Conservation (phyloP, 345 rosid species). For the Pistacia vera region DNA sequence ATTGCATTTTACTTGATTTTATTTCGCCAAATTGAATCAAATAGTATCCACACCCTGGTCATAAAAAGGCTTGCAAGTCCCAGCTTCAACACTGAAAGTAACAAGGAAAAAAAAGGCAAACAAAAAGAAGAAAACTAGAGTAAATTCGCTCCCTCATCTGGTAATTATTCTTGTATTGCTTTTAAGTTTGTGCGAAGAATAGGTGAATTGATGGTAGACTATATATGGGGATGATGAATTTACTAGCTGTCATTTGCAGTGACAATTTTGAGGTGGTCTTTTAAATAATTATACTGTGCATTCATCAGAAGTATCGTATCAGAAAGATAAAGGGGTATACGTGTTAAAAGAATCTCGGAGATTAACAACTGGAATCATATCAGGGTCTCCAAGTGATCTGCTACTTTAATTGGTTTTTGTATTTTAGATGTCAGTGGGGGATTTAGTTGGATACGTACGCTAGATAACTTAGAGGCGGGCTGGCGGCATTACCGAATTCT, state of each 20-base stretch:
- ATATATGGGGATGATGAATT: not conserved
- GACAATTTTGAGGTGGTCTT: not conserved
- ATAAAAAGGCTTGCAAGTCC: constrained; percentile 27
- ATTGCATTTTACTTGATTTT: too few relatives aligned
- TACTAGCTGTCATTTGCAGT: not conserved
- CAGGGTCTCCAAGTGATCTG: too few relatives aligned
- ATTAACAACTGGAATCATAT: too few relatives aligned
- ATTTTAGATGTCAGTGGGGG: too few relatives aligned
- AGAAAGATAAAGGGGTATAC: not conserved
- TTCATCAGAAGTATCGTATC: not conserved
- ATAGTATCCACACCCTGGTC: too few relatives aligned
- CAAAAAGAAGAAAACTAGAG: not conserved
- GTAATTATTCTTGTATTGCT: not conserved
- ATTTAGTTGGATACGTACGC: too few relatives aligned
- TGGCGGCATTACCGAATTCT: too few relatives aligned
- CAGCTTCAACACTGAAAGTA: constrained; percentile 1
- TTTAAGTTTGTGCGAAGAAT: not conserved
- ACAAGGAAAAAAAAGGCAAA: not conserved
- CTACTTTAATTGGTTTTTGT: too few relatives aligned
- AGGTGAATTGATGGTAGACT: not conserved
- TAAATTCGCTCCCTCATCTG: constrained; percentile 3
- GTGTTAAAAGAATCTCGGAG: too few relatives aligned
- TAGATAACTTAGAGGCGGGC: too few relatives aligned
- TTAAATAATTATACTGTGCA: too few relatives aligned
- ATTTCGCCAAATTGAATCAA: too few relatives aligned